These are phyloP conservation scores for Neofusicoccum kwambonambiense DNA, from an alignment of 2,329 filamentous ascomycete genomes.

Conservation along the genomic window DNA sequence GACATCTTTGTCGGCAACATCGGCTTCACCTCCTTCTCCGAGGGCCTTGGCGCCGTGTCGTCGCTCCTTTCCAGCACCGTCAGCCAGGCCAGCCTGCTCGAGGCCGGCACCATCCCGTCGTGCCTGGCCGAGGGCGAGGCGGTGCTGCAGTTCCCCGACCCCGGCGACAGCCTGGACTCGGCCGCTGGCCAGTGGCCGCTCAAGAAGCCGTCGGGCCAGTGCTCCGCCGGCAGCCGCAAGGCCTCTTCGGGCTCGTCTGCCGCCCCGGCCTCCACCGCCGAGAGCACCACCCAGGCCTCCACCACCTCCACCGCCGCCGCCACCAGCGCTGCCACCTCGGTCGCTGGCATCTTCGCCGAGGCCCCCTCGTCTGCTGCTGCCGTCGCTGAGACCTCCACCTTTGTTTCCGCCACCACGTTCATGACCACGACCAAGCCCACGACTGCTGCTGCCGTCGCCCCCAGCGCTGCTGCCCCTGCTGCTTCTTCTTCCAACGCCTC, in stretches of 20 bases:
- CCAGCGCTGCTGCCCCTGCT: not conserved
- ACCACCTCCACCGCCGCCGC: slow-evolving; percentile 11
- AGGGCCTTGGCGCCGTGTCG: not conserved
- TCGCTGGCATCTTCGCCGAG: not conserved
- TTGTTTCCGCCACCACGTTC: not conserved
- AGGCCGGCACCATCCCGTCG: not conserved
- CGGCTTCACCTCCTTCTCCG: not conserved
- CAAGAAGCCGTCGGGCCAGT: slow-evolving; percentile 1
- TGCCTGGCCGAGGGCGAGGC: not conserved
- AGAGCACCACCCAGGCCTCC: slow-evolving; percentile 21
- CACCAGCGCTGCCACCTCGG: slow-evolving; percentile 17
- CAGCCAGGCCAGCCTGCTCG: not conserved
- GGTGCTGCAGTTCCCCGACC: slow-evolving; percentile 55
- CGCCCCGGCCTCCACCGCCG: slow-evolving; percentile 20
- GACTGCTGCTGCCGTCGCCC: slow-evolving; percentile 25
- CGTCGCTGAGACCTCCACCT: not conserved
- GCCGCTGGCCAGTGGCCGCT: not conserved
- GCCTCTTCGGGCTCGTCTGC: slow-evolving; percentile 20
- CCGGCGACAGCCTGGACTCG: slow-evolving; percentile 55
- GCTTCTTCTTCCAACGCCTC: not conserved
- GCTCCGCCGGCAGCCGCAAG: not conserved
- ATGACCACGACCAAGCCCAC: not conserved
- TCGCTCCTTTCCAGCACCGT: not conserved
- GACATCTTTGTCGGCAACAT: slow-evolving; percentile 74
- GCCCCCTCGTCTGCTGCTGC: not conserved